Conservation (phyloP, 495 filamentous ascomycete genomes). For the Trichocladium antarcticum region DNA sequence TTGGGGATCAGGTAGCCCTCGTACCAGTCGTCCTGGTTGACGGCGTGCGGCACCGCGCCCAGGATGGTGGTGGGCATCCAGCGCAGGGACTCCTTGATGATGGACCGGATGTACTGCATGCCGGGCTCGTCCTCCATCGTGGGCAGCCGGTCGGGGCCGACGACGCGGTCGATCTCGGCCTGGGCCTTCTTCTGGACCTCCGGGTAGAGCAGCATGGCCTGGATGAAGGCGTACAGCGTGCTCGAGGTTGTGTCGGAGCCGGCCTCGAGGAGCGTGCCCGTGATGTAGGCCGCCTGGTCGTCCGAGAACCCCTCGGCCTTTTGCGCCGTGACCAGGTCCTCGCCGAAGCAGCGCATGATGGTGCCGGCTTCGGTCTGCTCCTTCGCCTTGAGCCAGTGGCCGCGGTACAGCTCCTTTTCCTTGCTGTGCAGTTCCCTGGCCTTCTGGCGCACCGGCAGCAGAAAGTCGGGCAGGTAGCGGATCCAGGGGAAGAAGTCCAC, state of each 20-base stretch:
- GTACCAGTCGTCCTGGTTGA: slow-evolving; percentile 41
- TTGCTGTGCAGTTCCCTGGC: slow-evolving; percentile 23
- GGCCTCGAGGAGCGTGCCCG: slow-evolving; percentile 44
- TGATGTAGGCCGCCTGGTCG: slow-evolving; percentile 33
- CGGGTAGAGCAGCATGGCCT: slow-evolving; percentile 46
- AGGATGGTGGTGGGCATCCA: slow-evolving; percentile 49
- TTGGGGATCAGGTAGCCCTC: slow-evolving; percentile 44
- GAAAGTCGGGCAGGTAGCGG: slow-evolving; percentile 32
- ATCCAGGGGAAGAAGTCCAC: slow-evolving; percentile 37
- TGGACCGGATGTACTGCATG: slow-evolving; percentile 42
- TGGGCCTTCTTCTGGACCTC: slow-evolving; percentile 41
- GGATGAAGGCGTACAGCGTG: slow-evolving; percentile 46
- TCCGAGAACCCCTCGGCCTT: slow-evolving; percentile 32
- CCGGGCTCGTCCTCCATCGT: slow-evolving; percentile 39
- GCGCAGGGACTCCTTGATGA: slow-evolving; percentile 48
- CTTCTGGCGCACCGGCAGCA: slow-evolving; percentile 24
- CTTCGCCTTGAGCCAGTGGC: slow-evolving; percentile 28
- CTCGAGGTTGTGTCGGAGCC: slow-evolving; percentile 47
- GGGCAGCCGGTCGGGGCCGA: slow-evolving; percentile 39
- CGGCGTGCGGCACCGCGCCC: slow-evolving; percentile 45
- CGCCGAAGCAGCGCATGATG: slow-evolving; percentile 31
- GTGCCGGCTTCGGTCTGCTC: slow-evolving; percentile 18
- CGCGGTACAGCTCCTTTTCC: slow-evolving; percentile 23
- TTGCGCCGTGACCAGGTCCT: slow-evolving; percentile 31
- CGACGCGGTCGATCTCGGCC: slow-evolving; percentile 44